Base-by-base conservation (phyloP, 129 eudicot genomes). In the Mikania micrantha region DNA sequence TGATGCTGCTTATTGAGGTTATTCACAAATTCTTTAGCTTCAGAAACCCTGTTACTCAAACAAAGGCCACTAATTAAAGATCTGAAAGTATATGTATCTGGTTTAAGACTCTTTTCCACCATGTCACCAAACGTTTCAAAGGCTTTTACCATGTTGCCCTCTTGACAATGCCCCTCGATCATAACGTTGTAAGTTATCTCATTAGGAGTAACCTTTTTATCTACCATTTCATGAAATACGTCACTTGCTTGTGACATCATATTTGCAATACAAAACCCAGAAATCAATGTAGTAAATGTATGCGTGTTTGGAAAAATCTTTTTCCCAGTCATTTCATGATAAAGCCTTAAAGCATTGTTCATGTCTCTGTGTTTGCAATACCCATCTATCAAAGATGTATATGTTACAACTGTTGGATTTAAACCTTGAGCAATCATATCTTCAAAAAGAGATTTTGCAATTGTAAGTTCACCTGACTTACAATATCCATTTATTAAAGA, bases 71-170 rank as follows among this genome's bases (percentile, higher is more conserved):
- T 49, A 60, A 93, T 93, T 72, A 93, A 58, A 47, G 99, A 77
- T 79, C 92, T 86, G 50, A 75, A 89, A 15, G 99, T 89, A 64
- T 86, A 89, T 4, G 96, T 80, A 73, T 93, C 96, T n/a, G 99
- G 95, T 35, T 77, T 73, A 24, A 88, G 90, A 74, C 82, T 90
- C 72, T 83, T 93, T 31, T 77, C 54, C 67, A 73, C 60, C 99
- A 93, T 93, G 42, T 93, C 83, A 41, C 83, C 77, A 34, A 80
- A 64, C 82, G 89, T 64, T 54, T 82, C 79, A 39, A 88, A 93
- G 21, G 95, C 99, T 66, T 70, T 83, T 54, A 63, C 72, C 0
- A 69, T 60, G 56, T 89, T 80, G 7, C 91, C 88, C 57, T 65
- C 82, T 77, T 67, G 84, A 67, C 88, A 86, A 50, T 77, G 50